phyloP scores from a whole-genome alignment of 2,329 filamentous ascomycete genomes.

The Monilinia aucupariae region DNA sequence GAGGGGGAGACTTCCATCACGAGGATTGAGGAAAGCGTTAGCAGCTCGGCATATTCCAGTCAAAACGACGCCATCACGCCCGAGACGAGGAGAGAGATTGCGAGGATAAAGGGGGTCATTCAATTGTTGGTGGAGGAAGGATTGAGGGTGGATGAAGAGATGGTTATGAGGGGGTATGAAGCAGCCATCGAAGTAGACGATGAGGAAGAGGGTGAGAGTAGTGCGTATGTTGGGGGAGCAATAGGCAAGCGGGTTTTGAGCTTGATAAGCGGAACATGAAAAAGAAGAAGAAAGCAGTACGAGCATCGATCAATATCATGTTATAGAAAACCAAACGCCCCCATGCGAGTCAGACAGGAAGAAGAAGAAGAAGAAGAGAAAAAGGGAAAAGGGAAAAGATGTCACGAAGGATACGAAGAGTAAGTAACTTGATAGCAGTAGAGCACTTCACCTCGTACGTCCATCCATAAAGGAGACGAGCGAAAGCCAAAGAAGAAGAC shows the following conservation, averaged over 20 bases:
- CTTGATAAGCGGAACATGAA: slow-evolving; percentile 28
- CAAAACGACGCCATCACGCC: slow-evolving; percentile 83
- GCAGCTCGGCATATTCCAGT: slow-evolving; percentile 82
- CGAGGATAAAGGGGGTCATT: slow-evolving; percentile 74
- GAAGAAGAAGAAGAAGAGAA: not conserved
- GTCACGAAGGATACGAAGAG: too few species aligned
- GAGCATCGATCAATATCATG: too few species aligned
- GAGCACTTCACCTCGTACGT: too few species aligned
- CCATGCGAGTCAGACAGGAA: too few species aligned
- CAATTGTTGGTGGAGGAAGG: slow-evolving; percentile 76
- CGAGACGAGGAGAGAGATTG: slow-evolving; percentile 81
- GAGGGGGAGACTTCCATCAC: slow-evolving; percentile 56
- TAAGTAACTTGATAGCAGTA: too few species aligned
- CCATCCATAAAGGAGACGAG: too few species aligned
- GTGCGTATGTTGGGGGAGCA: slow-evolving; percentile 52
- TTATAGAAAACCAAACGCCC: not conserved
- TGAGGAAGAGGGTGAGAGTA: slow-evolving; percentile 50
- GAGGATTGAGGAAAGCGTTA: slow-evolving; percentile 80
- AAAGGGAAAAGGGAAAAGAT: not conserved
- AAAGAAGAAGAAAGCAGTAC: too few species aligned
- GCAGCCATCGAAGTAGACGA: slow-evolving; percentile 70
- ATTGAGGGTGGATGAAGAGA: slow-evolving; percentile 83
- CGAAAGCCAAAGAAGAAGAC: too few species aligned
- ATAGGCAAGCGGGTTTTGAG: slow-evolving; percentile 33
- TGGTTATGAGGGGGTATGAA: slow-evolving; percentile 75